phyloP scores from a whole-genome alignment of 2,329 filamentous ascomycete species.

The Colletotrichum simmondsii region DNA sequence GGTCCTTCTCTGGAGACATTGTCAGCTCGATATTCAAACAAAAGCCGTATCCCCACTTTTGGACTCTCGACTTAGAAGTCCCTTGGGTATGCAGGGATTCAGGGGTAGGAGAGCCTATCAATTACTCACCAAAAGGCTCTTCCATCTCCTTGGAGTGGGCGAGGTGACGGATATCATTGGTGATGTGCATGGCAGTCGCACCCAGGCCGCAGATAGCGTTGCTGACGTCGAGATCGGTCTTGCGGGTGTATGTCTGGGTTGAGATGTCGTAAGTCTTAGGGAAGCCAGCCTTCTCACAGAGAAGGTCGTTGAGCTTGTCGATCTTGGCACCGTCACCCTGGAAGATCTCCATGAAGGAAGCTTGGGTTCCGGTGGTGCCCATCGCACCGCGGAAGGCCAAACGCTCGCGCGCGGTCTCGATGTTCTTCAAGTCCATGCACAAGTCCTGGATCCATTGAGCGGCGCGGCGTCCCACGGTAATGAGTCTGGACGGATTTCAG shows the following conservation, averaged over 20 bases:
- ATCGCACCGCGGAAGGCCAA: constrained; percentile 80
- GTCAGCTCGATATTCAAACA: neutral
- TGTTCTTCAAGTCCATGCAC: constrained; percentile 76
- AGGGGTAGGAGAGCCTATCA: neutral
- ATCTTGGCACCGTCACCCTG: constrained; percentile 55
- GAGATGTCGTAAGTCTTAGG: constrained; percentile 64
- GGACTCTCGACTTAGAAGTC: too few species aligned
- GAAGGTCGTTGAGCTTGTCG: constrained; percentile 64
- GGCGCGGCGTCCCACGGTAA: constrained; percentile 74
- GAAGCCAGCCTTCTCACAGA: constrained; percentile 68
- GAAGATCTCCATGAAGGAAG: constrained; percentile 76
- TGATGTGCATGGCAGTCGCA: constrained; percentile 78
- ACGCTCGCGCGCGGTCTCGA: constrained; percentile 75
- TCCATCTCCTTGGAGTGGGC: constrained; percentile 85
- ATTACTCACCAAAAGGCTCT: constrained; percentile 71
- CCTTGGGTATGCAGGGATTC: neutral
- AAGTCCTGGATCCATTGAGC: constrained; percentile 78
- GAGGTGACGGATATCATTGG: constrained; percentile 78
- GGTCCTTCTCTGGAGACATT: constrained; percentile 64
- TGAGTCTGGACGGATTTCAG: constrained; percentile 39
- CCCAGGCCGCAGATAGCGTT: constrained; percentile 85
- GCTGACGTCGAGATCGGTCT: constrained; percentile 83
- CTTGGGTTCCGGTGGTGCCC: constrained; percentile 80
- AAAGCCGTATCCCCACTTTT: neutral
- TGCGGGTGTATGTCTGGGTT: constrained; percentile 75